Conservation (phyloP, 2,329 filamentous ascomycete species). For the Exophiala sideris region DNA sequence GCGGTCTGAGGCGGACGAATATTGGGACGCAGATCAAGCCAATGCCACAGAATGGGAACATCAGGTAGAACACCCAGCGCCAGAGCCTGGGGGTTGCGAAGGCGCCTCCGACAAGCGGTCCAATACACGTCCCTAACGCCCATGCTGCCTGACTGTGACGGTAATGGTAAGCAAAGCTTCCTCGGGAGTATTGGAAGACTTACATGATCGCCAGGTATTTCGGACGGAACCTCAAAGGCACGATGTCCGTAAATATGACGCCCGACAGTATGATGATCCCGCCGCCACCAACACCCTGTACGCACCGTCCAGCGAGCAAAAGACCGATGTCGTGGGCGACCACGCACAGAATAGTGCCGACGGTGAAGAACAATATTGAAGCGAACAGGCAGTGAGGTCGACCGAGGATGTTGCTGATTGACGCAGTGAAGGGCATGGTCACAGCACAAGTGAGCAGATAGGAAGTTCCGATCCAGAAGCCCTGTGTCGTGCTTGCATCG, state of each 20-base stretch:
- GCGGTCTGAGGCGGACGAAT: slow-evolving; percentile 32
- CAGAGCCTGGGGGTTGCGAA: slow-evolving; percentile 34
- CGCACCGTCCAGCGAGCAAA: slow-evolving; percentile 41
- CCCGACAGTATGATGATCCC: slow-evolving; percentile 43
- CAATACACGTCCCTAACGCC: slow-evolving; percentile 31
- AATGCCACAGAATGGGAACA: slow-evolving; percentile 35
- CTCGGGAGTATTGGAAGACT: not conserved
- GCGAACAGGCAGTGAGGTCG: slow-evolving; percentile 44
- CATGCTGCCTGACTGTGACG: slow-evolving; percentile 28
- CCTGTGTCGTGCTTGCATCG: slow-evolving; percentile 38
- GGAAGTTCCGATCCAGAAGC: slow-evolving; percentile 50
- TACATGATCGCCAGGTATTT: slow-evolving; percentile 35
- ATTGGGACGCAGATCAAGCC: slow-evolving; percentile 29
- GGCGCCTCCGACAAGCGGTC: slow-evolving; percentile 40
- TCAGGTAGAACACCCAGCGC: slow-evolving; percentile 42
- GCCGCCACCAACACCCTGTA: slow-evolving; percentile 49
- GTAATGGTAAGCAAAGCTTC: not conserved
- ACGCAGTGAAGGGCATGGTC: slow-evolving; percentile 43
- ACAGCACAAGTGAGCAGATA: slow-evolving; percentile 47
- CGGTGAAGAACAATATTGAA: slow-evolving; percentile 45
- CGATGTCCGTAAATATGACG: slow-evolving; percentile 43
- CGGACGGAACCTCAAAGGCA: slow-evolving; percentile 34
- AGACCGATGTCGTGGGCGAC: slow-evolving; percentile 38
- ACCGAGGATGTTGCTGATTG: slow-evolving; percentile 48
- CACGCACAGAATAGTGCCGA: slow-evolving; percentile 46